Evolutionary conservation across 768 basidiomycete genomes (phyloP).

Genomic region (Suillus spraguei): DNA sequence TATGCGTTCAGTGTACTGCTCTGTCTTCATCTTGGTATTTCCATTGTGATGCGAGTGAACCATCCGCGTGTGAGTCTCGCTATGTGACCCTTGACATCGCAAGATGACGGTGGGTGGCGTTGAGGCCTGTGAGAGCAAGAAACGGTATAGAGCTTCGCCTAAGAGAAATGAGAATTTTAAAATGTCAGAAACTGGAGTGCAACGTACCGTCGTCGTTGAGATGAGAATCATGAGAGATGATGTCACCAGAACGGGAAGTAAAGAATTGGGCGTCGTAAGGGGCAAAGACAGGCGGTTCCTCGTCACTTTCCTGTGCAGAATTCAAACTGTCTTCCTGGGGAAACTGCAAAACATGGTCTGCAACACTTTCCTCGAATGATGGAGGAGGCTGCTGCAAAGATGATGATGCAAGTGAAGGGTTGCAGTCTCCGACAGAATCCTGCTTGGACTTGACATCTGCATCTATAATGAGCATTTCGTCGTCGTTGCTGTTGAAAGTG

Average conservation of each 20-base stretch:
- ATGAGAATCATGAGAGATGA: constrained; percentile 72
- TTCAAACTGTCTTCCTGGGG: constrained; percentile 22
- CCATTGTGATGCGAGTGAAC: constrained; percentile 42
- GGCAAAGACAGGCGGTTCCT: constrained; percentile 63
- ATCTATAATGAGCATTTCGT: not conserved
- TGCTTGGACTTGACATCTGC: not conserved
- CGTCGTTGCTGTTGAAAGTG: not conserved
- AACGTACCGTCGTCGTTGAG: constrained; percentile 62
- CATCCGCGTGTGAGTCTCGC: constrained; percentile 51
- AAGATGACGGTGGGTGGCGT: constrained; percentile 48
- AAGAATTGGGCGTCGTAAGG: constrained; percentile 67
- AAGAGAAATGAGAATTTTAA: constrained; percentile 12
- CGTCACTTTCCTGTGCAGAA: constrained; percentile 34
- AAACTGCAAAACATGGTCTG: constrained; percentile 29
- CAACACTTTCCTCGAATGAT: constrained; percentile 29
- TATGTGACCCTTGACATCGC: constrained; percentile 56
- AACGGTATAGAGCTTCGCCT: constrained; percentile 77
- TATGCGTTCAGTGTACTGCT: constrained; percentile 59
- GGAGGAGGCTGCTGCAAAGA: constrained; percentile 21
- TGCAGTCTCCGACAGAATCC: not conserved
- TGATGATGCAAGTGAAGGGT: not conserved
- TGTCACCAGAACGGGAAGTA: constrained; percentile 45
- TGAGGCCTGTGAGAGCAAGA: constrained; percentile 60
- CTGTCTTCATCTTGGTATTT: constrained; percentile 37
- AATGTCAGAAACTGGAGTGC: not conserved